phyloP scores from a whole-genome alignment of 441 rosid genomes.

The Adansonia grandidieri region DNA sequence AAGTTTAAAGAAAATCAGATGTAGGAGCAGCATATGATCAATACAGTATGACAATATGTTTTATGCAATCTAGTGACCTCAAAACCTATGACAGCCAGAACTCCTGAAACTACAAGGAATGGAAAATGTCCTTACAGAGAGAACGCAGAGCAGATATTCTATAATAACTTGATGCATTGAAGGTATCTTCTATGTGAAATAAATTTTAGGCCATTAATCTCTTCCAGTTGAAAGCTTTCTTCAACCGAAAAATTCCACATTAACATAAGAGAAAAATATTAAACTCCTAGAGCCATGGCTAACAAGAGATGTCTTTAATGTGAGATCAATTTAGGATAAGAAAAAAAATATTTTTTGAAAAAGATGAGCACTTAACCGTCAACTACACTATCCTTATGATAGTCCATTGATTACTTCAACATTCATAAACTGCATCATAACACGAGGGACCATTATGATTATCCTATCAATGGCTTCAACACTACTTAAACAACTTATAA shows the following conservation, averaged over 20 bases:
- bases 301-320: background rate
- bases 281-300: background rate
- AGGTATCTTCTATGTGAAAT: background rate
- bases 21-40: background rate
- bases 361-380: background rate
- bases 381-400: background rate
- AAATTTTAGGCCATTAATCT: background rate
- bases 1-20: background rate
- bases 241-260: background rate
- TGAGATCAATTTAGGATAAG: conserved; percentile 11
- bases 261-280: background rate
- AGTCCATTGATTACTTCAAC: background rate
- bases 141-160: background rate
- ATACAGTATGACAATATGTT: background rate
- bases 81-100: background rate
- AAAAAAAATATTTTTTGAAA: background rate
- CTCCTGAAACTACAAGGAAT: background rate
- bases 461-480: background rate
- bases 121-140: background rate
- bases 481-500: background rate
- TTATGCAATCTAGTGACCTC: background rate
- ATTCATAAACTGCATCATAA: conserved; percentile 5
- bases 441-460: background rate
- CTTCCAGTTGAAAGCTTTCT: conserved; percentile 7
- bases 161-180: background rate